Base-by-base conservation (phyloP, 2,329 filamentous ascomycete genomes). In the Botrytis pseudocinerea region DNA sequence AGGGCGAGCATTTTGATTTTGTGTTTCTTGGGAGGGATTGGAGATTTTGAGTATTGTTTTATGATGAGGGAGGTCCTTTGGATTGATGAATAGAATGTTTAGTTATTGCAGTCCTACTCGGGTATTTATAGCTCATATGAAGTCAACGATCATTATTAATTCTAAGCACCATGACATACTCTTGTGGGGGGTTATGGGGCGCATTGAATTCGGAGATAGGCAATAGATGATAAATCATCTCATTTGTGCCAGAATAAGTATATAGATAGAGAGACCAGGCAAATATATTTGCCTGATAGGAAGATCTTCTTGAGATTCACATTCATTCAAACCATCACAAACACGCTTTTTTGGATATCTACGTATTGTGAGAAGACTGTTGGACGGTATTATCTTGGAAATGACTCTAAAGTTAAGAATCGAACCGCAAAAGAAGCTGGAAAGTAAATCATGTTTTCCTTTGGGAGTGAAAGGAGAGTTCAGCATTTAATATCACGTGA, bases 1-100 rank as follows among this genome's bases (percentile, higher is more conserved):
- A 76, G 65, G 1, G 66, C 73, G 16, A 75, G 70, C 74, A 72
- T 75, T 46, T 61, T 65, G 20, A 32, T 25, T 32, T 32, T 48
- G 20, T 65, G 12, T 38, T 48, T 65, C 1, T 32, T 22, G 20
- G 5, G 20, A 18, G 28, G 14, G 0, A 12, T 38, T 48, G 28
- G 4, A n/a, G 12, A 10, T n/a, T 1, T 16, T 18, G 22, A 7
- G 1, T 25, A n/a, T 35, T 0, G 38, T 5, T 38, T 1, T 25
- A 16, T 38, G 8, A 48, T 38, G 7, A 51, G 22, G 38, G 22
- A 38, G 25, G 22, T 18, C 4, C 20, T n/a, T 22, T 25, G 20
- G 16, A 65, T 16, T 48, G 42, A 65, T 20, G 22, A n/a, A 32
- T 65, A 6, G 14, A 51, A 65, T 38, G 1, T 7, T 7, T 22